Percentiles rank a stretch among this genome's conserved stretches.
These are phyloP conservation scores for Ceratocystis lukuohia DNA, from an alignment of 2,329 filamentous ascomycete genomes.

Conservation along the genomic window DNA sequence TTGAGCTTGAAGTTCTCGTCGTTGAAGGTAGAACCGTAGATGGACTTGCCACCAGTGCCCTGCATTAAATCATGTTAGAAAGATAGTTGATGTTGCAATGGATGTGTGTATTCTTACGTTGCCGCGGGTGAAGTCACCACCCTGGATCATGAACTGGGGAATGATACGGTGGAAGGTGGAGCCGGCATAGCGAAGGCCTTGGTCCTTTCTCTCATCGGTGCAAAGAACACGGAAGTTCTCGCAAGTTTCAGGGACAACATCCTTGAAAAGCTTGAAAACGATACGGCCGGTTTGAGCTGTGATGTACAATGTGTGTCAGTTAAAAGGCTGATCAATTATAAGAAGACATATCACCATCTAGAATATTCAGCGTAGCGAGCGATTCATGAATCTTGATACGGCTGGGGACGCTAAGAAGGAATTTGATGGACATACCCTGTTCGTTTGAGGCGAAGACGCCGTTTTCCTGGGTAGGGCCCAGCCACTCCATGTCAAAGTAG, in stretches of 20 bases:
- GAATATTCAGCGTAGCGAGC: background rate
- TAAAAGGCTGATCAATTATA: background rate
- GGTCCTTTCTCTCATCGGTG: slow-evolving; percentile 62
- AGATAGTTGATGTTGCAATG: background rate
- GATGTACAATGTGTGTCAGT: slow-evolving; percentile 19
- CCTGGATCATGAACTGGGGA: slow-evolving; percentile 88
- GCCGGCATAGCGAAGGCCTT: slow-evolving; percentile 70
- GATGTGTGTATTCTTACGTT: slow-evolving; percentile 49
- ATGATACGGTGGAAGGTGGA: slow-evolving; percentile 90
- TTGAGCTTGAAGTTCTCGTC: slow-evolving; percentile 79
- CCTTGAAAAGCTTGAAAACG: slow-evolving; percentile 78
- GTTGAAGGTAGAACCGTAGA: slow-evolving; percentile 88
- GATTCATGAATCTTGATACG: background rate
- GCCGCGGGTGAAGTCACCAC: slow-evolving; percentile 84
- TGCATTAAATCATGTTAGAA: slow-evolving; percentile 27
- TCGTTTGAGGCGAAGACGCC: slow-evolving; percentile 40
- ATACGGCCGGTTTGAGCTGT: slow-evolving; percentile 64
- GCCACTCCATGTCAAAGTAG: slow-evolving; percentile 62
- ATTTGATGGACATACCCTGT: slow-evolving; percentile 40
- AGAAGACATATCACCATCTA: background rate
- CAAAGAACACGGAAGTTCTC: slow-evolving; percentile 77
- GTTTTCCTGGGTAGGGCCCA: slow-evolving; percentile 56
- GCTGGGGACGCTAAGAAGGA: background rate
- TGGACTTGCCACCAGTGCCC: slow-evolving; percentile 85
- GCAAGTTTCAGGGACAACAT: slow-evolving; percentile 75